phyloP scores from a whole-genome alignment of 148 eudicot species.

The Oxyria digyna region DNA sequence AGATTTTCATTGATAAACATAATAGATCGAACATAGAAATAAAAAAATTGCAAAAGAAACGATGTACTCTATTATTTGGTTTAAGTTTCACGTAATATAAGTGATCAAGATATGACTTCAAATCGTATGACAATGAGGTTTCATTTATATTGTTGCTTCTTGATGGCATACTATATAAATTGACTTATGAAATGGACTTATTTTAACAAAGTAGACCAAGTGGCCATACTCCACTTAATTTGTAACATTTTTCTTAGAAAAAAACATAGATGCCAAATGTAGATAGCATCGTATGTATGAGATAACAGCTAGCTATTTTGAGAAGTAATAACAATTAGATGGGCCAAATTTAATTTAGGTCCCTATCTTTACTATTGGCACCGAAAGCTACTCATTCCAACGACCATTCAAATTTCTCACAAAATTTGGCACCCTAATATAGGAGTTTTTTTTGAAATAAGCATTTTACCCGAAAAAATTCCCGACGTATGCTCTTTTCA shows the following conservation, averaged over 20 bases:
- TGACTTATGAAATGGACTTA: not conserved
- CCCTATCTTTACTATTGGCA: not conserved
- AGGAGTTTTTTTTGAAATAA: too few relatives aligned
- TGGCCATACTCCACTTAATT: not conserved
- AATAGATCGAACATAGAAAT: too few relatives aligned
- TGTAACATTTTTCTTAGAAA: not conserved
- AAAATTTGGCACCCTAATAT: slow-evolving; percentile 1
- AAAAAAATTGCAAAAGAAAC: too few relatives aligned
- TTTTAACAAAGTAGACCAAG: not conserved
- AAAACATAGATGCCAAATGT: not conserved
- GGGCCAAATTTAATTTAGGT: too few relatives aligned
- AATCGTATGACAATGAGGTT: not conserved
- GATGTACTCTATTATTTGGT: too few relatives aligned
- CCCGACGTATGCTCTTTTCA: too few relatives aligned
- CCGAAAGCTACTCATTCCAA: not conserved
- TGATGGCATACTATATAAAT: not conserved
- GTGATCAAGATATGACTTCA: not conserved
- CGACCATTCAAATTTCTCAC: not conserved
- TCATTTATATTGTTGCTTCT: not conserved
- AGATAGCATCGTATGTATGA: not conserved
- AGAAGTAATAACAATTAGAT: not conserved
- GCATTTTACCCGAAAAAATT: too few relatives aligned
- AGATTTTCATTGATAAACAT: too few relatives aligned
- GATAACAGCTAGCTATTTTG: not conserved
- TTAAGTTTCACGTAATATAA: not conserved